Evolutionary conservation across 1,284 basidiomycete genomes (phyloP), one percentile per base, ranked within the genome.

Genomic region (Schizopora paradoxa): DNA sequence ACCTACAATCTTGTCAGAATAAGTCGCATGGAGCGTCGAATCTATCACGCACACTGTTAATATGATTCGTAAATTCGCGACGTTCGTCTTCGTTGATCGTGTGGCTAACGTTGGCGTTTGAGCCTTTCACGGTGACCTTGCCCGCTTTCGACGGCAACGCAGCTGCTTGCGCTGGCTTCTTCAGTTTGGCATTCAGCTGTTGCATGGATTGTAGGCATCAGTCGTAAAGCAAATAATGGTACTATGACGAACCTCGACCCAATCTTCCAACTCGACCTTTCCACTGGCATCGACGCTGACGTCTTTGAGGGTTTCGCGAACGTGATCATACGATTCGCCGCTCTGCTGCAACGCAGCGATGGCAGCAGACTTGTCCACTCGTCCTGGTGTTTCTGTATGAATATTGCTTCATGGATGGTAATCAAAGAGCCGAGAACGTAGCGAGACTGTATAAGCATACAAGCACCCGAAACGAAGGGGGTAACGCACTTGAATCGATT

Each of bases 41-140:
- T 29, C 14, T 21, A 25, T 54, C 63, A 56, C 75, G 55, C 59
- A 92, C 92, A 48, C 76, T 72, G 65, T 99, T 99, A 69, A 99
- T 98, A 67, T 99, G 95, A 61, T 92, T 88, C 21, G 95, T 99
- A 68, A 99, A 99, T 61, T 96, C 94, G 34, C 80, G 74, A 48
- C 91, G 78, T 65, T 99, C 95, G 65, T 99, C 95, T 65, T 98
- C 92, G 68, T 98, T 97, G 68, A 99, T 90, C 33, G 95, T 96
- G 70, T 99, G 95, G 66, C 90, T 92, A 48, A 92, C 89, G 65
- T 94, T 98, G 41, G 90, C 90, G 58, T 93, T 97, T 2, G 91
- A 91, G 36, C 95, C 96, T 60, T 92, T 85, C 34, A 99, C 91
- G 2, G 90, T 91, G 47, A 98, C 91, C 61, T 94, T 95, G 32